Percentiles rank a stretch among this genome's conserved stretches.
Conservation (phyloP, 495 filamentous ascomycete genomes). For the Penicillium manginii region DNA sequence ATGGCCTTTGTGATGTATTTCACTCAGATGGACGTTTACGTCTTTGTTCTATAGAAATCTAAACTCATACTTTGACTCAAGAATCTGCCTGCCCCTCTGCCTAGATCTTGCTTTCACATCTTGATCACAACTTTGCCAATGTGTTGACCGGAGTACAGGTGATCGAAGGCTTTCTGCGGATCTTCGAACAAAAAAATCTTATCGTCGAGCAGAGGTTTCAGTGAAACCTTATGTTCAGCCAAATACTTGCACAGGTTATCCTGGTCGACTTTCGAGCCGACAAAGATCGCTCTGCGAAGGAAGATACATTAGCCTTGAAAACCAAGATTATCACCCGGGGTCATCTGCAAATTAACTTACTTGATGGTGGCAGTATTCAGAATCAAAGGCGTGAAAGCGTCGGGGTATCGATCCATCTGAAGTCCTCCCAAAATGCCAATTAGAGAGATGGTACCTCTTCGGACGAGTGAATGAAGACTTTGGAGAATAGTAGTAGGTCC, state of each 20-base stretch:
- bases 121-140: constrained; percentile 3
- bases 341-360: background rate
- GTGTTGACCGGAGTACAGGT: constrained; percentile 5
- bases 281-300: background rate
- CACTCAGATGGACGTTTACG: background rate
- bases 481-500: background rate
- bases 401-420: background rate
- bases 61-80: no score
- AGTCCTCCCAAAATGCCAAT: constrained; percentile 1
- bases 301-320: background rate
- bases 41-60: background rate
- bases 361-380: constrained; percentile 1
- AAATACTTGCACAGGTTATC: constrained; percentile 6
- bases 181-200: background rate
- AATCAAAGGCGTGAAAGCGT: background rate
- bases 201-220: constrained; percentile 4
- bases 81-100: no score
- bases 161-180: constrained; percentile 2
- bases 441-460: background rate
- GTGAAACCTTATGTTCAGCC: background rate
- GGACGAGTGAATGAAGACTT: background rate
- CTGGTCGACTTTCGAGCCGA: constrained; percentile 4
- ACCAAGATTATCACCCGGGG: background rate
- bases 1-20: no score
- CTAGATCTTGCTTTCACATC: background rate